Conservation (phyloP, 768 basidiomycete species). For the Boletus rubroflammeus region DNA sequence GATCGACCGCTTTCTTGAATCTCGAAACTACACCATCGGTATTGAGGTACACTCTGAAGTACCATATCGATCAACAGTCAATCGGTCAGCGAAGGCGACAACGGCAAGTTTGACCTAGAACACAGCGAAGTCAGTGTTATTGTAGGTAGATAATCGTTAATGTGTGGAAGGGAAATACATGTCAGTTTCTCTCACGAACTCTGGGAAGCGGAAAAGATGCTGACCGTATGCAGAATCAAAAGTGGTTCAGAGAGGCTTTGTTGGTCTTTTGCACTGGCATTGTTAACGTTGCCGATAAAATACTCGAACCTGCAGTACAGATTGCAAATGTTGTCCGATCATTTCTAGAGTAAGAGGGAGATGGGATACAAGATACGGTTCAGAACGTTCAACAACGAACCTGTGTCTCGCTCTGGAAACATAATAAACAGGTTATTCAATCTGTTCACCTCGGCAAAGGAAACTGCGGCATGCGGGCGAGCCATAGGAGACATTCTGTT, state of each 20-base stretch:
- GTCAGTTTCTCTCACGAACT: no score
- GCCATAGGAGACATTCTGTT: not conserved
- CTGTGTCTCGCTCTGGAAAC: not conserved
- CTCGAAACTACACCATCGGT: no score
- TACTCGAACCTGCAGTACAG: not conserved
- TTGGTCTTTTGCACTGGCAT: not conserved
- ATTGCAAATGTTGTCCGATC: no score
- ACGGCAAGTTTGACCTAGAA: not conserved
- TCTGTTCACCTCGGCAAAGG: not conserved
- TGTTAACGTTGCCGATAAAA: not conserved
- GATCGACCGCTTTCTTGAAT: no score
- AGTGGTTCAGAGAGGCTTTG: not conserved
- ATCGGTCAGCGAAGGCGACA: not conserved
- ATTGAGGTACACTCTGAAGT: no score
- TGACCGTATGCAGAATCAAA: not conserved
- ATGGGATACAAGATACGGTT: not conserved
- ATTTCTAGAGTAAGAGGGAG: not conserved
- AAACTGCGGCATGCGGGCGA: not conserved
- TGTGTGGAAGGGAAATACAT: not conserved
- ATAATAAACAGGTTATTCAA: not conserved
- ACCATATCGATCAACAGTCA: not conserved
- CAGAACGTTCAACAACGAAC: not conserved
- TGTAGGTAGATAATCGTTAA: not conserved
- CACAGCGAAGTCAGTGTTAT: not conserved
- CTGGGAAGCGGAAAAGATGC: no score